Conservation (phyloP, 2,329 filamentous ascomycete genomes). For the Fusarium scirpi region DNA sequence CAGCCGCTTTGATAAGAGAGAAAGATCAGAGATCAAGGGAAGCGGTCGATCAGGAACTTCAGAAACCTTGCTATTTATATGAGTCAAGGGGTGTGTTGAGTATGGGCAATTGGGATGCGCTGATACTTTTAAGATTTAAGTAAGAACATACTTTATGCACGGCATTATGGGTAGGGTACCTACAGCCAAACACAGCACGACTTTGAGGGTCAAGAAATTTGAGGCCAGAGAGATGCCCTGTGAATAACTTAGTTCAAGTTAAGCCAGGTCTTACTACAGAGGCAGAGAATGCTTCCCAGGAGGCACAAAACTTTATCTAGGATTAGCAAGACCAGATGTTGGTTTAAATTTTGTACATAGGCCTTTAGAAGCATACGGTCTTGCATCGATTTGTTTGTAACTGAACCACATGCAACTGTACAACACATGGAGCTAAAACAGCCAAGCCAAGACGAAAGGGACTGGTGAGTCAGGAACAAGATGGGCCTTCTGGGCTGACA, state of each 20-base stretch:
- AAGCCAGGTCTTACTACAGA: neutral
- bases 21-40: constrained; percentile 1
- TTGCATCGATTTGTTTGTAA: neutral
- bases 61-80: constrained; percentile 4
- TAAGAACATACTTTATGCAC: neutral
- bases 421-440: constrained; percentile 8
- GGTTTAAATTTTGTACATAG: neutral
- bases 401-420: neutral
- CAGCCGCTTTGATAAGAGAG: constrained; percentile 12
- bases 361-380: neutral
- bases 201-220: neutral
- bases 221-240: neutral
- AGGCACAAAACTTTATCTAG: neutral
- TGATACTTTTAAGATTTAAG: neutral
- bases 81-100: neutral
- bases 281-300: neutral
- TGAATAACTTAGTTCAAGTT: neutral
- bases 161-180: neutral
- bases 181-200: neutral
- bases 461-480: constrained; percentile 12
- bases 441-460: neutral
- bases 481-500: neutral
- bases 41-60: constrained; percentile 25
- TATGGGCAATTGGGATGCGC: neutral
- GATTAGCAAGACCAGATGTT: too few relatives aligned